These are phyloP conservation scores for Tephrocybe sp. DNA, from an alignment of 768 basidiomycete genomes.

Conservation along the genomic window DNA sequence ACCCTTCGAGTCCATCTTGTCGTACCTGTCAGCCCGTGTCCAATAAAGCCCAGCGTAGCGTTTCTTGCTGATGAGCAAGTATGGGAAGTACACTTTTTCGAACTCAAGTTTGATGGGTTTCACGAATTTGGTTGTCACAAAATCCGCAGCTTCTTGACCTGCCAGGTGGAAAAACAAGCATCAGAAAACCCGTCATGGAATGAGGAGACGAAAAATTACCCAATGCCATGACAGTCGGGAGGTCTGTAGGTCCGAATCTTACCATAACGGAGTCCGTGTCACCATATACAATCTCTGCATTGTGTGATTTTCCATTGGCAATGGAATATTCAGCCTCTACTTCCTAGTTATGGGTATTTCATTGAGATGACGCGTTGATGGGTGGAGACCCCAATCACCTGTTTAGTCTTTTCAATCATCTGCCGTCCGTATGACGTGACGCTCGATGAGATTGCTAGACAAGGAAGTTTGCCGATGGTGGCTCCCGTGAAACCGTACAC, in stretches of 20 bases:
- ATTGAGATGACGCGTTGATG: not conserved
- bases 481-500: conserved; percentile 99
- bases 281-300: conserved; percentile 95
- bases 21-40: conserved; percentile 93
- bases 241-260: conserved; percentile 87
- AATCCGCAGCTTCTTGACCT: conserved; percentile 91
- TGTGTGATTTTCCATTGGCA: conserved; percentile 79
- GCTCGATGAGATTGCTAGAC: conserved; percentile 93
- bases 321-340: conserved; percentile 87
- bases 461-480: conserved; percentile 94
- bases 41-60: conserved; percentile 98
- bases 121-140: conserved; percentile 88
- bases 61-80: conserved; percentile 97
- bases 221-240: conserved; percentile 84
- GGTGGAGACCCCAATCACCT: conserved; percentile 40
- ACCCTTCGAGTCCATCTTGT: conserved; percentile 99
- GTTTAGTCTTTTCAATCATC: conserved; percentile 98
- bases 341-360: conserved; percentile 51
- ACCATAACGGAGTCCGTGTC: conserved; percentile 99
- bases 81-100: conserved; percentile 99
- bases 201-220: conserved; percentile 43
- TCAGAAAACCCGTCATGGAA: not conserved
- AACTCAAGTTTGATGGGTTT: conserved; percentile 98
- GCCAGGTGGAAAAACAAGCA: conserved; percentile 2
- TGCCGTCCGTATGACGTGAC: conserved; percentile 95